Base-by-base conservation (phyloP, 495 filamentous ascomycete genomes). In the Trichoderma parareesei region DNA sequence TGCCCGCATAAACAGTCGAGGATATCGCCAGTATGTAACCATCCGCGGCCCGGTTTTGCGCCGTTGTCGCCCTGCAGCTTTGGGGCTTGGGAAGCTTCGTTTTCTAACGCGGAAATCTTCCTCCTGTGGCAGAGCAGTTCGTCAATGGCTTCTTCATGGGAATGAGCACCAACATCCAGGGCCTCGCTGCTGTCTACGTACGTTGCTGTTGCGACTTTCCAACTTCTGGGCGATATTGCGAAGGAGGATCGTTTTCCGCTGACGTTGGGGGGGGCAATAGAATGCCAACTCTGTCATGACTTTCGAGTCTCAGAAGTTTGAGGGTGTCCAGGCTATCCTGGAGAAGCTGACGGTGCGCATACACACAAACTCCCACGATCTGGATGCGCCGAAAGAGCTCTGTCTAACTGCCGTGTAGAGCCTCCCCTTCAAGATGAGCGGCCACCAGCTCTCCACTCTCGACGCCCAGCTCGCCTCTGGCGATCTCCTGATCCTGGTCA, bases 211-310 rank as follows among this genome's bases (percentile, higher is more conserved):
- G 53, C 55, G 14, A 14, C 27, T 27, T 1, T 27, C 27, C 27
- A 27, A 2, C 27, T 27, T 35, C 14, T n/a, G 8, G 14, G 35
- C 62, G 33, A 10, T 43, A 27, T 33, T 37, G 44, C 35, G 40
- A 64, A n/a, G 33, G 2, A 27, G 27, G 27, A 27, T 27, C 27
- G n/a, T 2, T 14, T 27, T 27, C 35, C 8, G 46, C 61, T 70
- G 66, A 62, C 63, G 44, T 35, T 27, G 14, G 37, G 14, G 35
- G 27, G 27, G 0, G 27, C 27, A 27, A 73, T 63, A 98, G 93
- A 87, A 91, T 65, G 84, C 88, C 1, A 73, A 87, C 53, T 98
- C 94, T 49, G 95, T 95, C 89, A 81, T 98, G 81, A 98, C 93
- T 37, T 98, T 97, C 73, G 90, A 98, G 83, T 84, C 77, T 42